Conservation (phyloP, 1,284 basidiomycete species). For the Papiliotrema flavescens region DNA sequence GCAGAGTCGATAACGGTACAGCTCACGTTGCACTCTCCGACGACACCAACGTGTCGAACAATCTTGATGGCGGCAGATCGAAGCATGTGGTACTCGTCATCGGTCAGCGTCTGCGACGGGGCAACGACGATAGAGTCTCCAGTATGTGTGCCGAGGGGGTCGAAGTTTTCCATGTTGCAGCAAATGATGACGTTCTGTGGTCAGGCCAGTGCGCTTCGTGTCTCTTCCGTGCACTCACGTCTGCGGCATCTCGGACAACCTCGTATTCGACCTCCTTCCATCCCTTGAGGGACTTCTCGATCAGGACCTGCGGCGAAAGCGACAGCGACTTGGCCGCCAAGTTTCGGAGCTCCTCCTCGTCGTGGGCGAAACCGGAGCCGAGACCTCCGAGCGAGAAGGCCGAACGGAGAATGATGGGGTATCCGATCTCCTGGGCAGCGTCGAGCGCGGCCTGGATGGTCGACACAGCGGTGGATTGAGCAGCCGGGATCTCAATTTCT, state of each 20-base stretch:
- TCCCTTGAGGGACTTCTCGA: constrained; percentile 97
- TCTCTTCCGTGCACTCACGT: constrained; percentile 56
- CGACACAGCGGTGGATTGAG: constrained; percentile 96
- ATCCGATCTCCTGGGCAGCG: constrained; percentile 88
- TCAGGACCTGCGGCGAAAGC: constrained; percentile 91
- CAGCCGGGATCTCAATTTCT: constrained; percentile 97
- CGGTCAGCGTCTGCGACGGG: constrained; percentile 94
- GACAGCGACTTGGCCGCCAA: constrained; percentile 86
- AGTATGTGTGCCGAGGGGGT: constrained; percentile 98
- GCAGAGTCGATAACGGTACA: not conserved
- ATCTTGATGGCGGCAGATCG: constrained; percentile 96
- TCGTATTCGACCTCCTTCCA: constrained; percentile 99
- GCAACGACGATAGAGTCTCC: constrained; percentile 99
- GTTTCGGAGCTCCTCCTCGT: constrained; percentile 92
- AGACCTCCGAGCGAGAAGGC: constrained; percentile 98
- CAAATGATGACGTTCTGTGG: constrained; percentile 78
- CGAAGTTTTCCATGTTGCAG: constrained; percentile 99
- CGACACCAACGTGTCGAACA: constrained; percentile 93
- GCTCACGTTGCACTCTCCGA: constrained; percentile 76
- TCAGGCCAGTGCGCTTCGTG: not conserved
- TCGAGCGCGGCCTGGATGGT: constrained; percentile 86
- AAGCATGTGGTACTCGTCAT: constrained; percentile 99
- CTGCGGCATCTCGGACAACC: constrained; percentile 95
- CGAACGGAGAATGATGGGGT: constrained; percentile 96
- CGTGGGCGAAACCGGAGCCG: constrained; percentile 95